phyloP scores from a whole-genome alignment of 2,329 filamentous ascomycete genomes.

The Aureobasidium sp. region DNA sequence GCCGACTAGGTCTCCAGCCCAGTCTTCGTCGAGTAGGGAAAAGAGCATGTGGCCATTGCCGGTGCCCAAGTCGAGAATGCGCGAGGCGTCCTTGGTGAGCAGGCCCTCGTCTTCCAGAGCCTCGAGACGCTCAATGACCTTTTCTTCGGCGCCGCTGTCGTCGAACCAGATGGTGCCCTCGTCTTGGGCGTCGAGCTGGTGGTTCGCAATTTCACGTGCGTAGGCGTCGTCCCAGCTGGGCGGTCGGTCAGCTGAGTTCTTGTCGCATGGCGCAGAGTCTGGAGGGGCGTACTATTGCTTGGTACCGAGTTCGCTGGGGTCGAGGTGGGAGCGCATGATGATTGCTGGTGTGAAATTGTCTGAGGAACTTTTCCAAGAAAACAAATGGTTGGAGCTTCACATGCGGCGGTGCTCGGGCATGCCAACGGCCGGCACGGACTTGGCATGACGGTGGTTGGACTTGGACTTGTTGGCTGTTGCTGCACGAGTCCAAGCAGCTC shows the following conservation, averaged over 20 bases:
- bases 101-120: constrained; percentile 46
- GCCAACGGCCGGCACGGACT: constrained; percentile 2
- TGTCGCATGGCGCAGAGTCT: not conserved
- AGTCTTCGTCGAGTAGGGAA: constrained; percentile 62
- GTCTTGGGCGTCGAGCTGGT: constrained; percentile 64
- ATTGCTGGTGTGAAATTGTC: too few relatives aligned
- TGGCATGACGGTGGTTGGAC: constrained; percentile 1
- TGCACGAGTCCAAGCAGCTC: not conserved
- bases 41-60: constrained; percentile 93
- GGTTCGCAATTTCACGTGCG: constrained; percentile 62
- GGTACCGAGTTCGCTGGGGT: constrained; percentile 65
- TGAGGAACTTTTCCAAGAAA: not conserved
- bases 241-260: constrained; percentile 3
- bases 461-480: not conserved
- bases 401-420: constrained; percentile 3
- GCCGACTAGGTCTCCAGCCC: constrained; percentile 66
- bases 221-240: constrained; percentile 57
- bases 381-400: not conserved
- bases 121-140: constrained; percentile 59
- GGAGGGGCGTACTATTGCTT: constrained; percentile 69
- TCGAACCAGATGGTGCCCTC: constrained; percentile 95
- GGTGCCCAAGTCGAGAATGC: constrained; percentile 81
- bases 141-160: constrained; percentile 79
- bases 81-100: constrained; percentile 40
- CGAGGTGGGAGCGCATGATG: constrained; percentile 15